Evolutionary conservation across 179 eudicot species (phyloP), one percentile per base, ranked within the genome.

Genomic region (Pouteria campechiana): DNA sequence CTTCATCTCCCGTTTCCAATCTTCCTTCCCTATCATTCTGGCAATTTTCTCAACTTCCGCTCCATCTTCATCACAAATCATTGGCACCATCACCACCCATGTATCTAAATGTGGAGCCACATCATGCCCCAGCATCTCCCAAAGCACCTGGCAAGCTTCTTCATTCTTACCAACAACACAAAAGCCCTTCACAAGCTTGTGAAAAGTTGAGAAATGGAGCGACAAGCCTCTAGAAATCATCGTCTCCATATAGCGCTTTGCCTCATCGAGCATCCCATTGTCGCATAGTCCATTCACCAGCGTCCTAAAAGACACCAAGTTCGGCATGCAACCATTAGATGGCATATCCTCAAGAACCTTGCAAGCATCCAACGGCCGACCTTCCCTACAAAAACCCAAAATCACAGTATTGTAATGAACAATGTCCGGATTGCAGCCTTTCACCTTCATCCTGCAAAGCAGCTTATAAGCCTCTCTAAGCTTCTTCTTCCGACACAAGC

Each of bases 401-500:
- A 90, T 75, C 60, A 86, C 68, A 0, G 93, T 90, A 22, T 90
- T 90, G 40, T 86, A 86, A 59, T 90, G 98, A 4, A 70, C 77
- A 19, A 90, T 70, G 41, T 86, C 93, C 0, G 98, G 98, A 46
- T 90, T 76, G 63, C 98, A 90, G 5, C 98, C 98, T 51, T 79
- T 85, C 16, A 90, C 77, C 58, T 74, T 86, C 95, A 90, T 90
- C 64, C 90, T 61, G 48, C 95, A 90, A 10, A 90, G 57, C 57
- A 90, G 68, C 84, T 90, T 90, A 59, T 90, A 90, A 17, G 95
- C 98, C 76, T 90, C 98, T 39, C 39, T 81, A 13, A 86, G 76
- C 72, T 76, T 63, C 78, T 66, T 85, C 60, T 90, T 90, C 86
- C 93, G 70, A 57, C 98, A 90, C 71, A 90, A 71, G 58, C 95